Base-by-base conservation (phyloP, 2,329 filamentous ascomycete species). In the Phoma sp. region DNA sequence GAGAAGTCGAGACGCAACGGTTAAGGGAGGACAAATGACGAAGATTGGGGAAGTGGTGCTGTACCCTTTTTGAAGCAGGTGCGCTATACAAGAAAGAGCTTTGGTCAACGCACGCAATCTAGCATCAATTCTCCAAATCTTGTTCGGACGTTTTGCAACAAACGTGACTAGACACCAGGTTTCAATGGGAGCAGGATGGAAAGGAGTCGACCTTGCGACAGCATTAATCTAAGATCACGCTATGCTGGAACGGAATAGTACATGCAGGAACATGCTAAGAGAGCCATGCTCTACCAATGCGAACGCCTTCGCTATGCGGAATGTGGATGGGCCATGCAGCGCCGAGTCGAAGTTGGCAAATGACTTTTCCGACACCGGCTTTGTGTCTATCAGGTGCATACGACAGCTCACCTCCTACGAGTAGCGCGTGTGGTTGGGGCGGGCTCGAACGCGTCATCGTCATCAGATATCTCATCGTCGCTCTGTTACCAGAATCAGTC, bases 391-490 rank as follows among this genome's bases (percentile, higher is more conserved):
- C 12, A n/a, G n/a, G n/a, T 3, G 6, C 10, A 40, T 13, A 32
- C 24, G 21, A 32, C 19, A 33, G 15, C 22, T 56, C 60, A 73
- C 52, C 68, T 66, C 48, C 68, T 67, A 31, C 72, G 62, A 7
- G 64, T 69, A 33, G 46, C 51, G 17, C 71, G 58, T 21, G 70
- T 48, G 31, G 63, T 63, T 22, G 72, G 63, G 17, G 65, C 57
- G 1, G 75, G 71, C 45, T 77, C 75, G 46, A 77, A 77, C 17
- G 74, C 75, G 52, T 76, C 74, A 27, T 75, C 72, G 50, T 76
- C 75, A 47, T 76, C 75, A 6, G 72, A 75, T 17, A 77, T 77
- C 49, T 77, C 75, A 49, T 77, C 75, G 44, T 77, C 75, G 43
- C 73, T 76, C 73, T 76, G 37, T n/a, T 24, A 21, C 1, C 6